Conservation (phyloP, 305 asterid species). For the Salvia sclarea region DNA sequence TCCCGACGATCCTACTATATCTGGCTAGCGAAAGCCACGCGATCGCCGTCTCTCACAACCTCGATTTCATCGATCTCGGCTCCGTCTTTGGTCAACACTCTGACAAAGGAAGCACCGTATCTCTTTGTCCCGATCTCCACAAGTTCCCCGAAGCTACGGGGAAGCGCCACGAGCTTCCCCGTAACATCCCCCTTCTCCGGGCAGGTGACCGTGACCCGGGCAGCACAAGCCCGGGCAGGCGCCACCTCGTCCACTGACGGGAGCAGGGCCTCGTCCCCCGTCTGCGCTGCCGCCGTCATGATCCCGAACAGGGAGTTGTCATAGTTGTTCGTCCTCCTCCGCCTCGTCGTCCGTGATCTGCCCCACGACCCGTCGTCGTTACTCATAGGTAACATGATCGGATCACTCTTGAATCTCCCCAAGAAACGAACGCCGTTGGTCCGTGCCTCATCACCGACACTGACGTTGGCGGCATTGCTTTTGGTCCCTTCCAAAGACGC, state of each 20-base stretch:
- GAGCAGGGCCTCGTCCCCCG: slow-evolving; percentile 41
- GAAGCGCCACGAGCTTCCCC: slow-evolving; percentile 64
- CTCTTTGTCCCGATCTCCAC: slow-evolving; percentile 44
- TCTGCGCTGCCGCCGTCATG: slow-evolving; percentile 53
- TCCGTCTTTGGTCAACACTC: slow-evolving; percentile 51
- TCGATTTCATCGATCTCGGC: slow-evolving; percentile 62
- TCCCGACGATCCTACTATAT: slow-evolving; percentile 15
- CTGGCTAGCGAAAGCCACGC: slow-evolving; percentile 49
- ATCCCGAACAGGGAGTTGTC: slow-evolving; percentile 74
- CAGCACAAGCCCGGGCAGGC: slow-evolving; percentile 45
- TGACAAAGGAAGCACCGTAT: slow-evolving; percentile 47
- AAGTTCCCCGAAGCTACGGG: slow-evolving; percentile 54
- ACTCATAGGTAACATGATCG: slow-evolving; percentile 41
- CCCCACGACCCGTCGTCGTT: slow-evolving; percentile 56
- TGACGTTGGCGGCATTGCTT: slow-evolving; percentile 19
- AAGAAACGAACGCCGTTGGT: slow-evolving; percentile 56
- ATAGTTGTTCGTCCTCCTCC: slow-evolving; percentile 56
- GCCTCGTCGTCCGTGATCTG: slow-evolving; percentile 51
- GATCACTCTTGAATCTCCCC: slow-evolving; percentile 71
- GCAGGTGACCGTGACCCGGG: slow-evolving; percentile 69
- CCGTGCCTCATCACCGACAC: slow-evolving; percentile 37
- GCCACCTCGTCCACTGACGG: slow-evolving; percentile 36
- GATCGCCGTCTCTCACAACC: slow-evolving; percentile 77
- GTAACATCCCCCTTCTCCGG: slow-evolving; percentile 66
- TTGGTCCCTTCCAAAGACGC: slow-evolving; percentile 37